phyloP scores from a whole-genome alignment of 257 asterid genomes.

The Solanum bulbocastanum region DNA sequence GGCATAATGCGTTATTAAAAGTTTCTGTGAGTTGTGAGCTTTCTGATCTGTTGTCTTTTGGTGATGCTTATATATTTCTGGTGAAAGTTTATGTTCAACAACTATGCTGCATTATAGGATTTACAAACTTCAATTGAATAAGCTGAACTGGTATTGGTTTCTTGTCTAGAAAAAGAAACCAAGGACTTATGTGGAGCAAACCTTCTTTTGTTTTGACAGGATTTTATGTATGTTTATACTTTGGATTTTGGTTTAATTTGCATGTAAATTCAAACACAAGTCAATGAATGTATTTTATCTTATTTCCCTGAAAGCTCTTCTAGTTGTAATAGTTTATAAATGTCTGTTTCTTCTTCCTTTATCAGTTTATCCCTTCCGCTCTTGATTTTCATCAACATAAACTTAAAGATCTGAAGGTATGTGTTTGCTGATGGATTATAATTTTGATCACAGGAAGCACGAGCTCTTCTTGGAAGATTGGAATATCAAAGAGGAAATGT shows the following conservation, averaged over 20 bases:
- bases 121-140: background rate
- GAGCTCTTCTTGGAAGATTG: slow-evolving; percentile 94
- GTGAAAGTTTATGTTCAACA: background rate
- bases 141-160: background rate
- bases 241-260: background rate
- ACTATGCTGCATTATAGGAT: background rate
- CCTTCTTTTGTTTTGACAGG: background rate
- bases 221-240: background rate
- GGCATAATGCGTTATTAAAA: background rate
- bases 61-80: background rate
- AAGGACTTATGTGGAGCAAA: background rate
- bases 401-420: slow-evolving; percentile 22
- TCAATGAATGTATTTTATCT: background rate
- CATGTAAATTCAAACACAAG: background rate
- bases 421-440: slow-evolving; percentile 18
- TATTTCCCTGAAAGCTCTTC: background rate
- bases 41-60: background rate
- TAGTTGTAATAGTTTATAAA: background rate
- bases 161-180: background rate
- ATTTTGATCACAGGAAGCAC: slow-evolving; percentile 76
- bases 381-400: slow-evolving; percentile 5
- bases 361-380: background rate
- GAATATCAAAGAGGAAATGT: slow-evolving; percentile 98
- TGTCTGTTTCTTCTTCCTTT: background rate
- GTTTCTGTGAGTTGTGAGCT: background rate